Conservation (phyloP, 176 grass and related monocot species). For the Elymus sibiricus region DNA sequence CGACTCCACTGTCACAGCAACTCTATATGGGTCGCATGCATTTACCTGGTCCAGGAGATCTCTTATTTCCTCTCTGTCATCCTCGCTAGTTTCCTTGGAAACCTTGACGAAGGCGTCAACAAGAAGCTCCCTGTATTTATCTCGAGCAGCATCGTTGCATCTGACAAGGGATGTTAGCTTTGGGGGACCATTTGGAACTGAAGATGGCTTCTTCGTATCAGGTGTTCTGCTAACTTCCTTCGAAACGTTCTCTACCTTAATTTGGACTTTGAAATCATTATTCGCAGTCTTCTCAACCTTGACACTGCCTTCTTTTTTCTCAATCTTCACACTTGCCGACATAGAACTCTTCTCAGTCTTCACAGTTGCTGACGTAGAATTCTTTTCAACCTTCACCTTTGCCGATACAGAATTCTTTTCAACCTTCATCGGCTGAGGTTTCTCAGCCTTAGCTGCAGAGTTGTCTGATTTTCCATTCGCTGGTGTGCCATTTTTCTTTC, state of each 20-base stretch:
- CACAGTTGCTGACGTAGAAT: slow-evolving; percentile 1
- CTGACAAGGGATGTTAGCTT: slow-evolving; percentile 62
- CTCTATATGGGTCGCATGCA: slow-evolving; percentile 65
- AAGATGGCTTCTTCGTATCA: slow-evolving; percentile 38
- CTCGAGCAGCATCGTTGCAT: slow-evolving; percentile 64
- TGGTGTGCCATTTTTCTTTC: slow-evolving; percentile 54
- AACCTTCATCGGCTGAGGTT: slow-evolving; percentile 33
- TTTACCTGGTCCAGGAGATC: slow-evolving; percentile 67
- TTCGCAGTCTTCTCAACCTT: slow-evolving; percentile 32
- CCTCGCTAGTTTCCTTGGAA: slow-evolving; percentile 55
- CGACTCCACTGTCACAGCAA: slow-evolving; percentile 71
- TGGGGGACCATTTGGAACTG: slow-evolving; percentile 29
- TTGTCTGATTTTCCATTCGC: slow-evolving; percentile 42
- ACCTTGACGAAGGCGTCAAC: slow-evolving; percentile 77
- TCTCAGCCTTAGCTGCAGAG: slow-evolving; percentile 29
- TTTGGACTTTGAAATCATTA: slow-evolving; percentile 35
- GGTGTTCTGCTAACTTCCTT: slow-evolving; percentile 31
- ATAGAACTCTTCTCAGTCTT: slow-evolving; percentile 15
- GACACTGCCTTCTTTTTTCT: slow-evolving; percentile 33
- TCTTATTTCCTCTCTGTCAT: slow-evolving; percentile 60
- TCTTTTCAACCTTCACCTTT: slow-evolving; percentile 38
- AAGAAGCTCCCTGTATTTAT: slow-evolving; percentile 71
- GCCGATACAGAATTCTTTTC: slow-evolving; percentile 28
- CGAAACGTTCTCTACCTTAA: slow-evolving; percentile 37
- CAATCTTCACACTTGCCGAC: slow-evolving; percentile 25